Evolutionary conservation across 768 basidiomycete genomes (phyloP), one percentile per base, ranked within the genome.

Genomic region (Chalciporus pseudorubinellus): DNA sequence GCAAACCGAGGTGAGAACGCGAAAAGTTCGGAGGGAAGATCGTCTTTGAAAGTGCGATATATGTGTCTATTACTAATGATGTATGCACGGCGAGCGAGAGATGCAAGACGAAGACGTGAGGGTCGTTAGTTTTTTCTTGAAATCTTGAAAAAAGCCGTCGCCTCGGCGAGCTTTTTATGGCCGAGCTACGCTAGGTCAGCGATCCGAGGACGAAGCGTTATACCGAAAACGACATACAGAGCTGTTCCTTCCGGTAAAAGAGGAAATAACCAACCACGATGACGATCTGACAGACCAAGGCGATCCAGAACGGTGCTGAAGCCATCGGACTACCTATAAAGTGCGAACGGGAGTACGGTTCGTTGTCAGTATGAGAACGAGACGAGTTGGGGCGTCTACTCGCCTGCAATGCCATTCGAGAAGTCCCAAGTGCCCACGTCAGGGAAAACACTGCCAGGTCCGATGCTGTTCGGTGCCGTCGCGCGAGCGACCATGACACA

Each of bases 201-300:
- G n/a, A 11, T 24, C 49, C 39, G n/a, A 39, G 36, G 38, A 26
- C 10, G n/a, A n/a, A 6, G n/a, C n/a, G n/a, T 4, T 26, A 7
- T 18, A 4, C 20, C 28, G 10, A 26, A 8, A 16, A 3, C 36
- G 13, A 24, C 3, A 76, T 66, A 89, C 88, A 70, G 53, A 95
- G 81, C 68, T 95, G 93, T 71, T 95, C 93, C 73, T 92, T 93
- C 69, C 93, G 84, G 72, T 95, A 95, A 82, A 95, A 95, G 90
- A 90, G 90, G 77, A 94, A 93, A 74, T 95, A 95, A 19, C 93
- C 93, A 53, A 85, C 70, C 51, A 95, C 91, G 63, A 95, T 92
- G 58, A 93, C 69, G 48, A 95, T 63, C 66, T 92, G 90, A 66
- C 83, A 89, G 7, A 83, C 60, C 49, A 90, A 74, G 41, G 90